Base-by-base conservation (phyloP, 202 grass and related monocot genomes). In the Setaria italica region DNA sequence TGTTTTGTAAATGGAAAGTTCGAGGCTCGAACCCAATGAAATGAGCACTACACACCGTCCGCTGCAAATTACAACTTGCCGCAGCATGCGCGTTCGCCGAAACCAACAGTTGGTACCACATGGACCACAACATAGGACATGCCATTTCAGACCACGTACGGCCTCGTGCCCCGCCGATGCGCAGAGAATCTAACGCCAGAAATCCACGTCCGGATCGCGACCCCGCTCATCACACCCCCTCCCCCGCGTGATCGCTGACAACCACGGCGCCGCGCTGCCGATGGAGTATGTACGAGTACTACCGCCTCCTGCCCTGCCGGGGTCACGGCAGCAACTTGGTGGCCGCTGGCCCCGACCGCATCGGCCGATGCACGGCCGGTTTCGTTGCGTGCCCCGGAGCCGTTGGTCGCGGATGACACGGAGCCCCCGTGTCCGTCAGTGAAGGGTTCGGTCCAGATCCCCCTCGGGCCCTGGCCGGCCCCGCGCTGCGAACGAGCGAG, bases 391-490 rank as follows among this genome's bases (percentile, higher is more conserved):
- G 45, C 17, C 5, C 19, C 30, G 12, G 20, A n/a, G 39, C 85
- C 48, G 79, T 74, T 34, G 60, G 74, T 35, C 72, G 79, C 14
- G 30, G 84, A 58, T 10, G 68, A 87, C 80, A 69, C 78, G 85
- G 85, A 55, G 51, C 25, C 43, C 75, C 62, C 53, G 62, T 60
- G 62, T 69, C 80, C 85, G 80, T 76, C 75, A 11, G 84, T 34
- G 33, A 19, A 10, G n/a, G 34, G 53, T 68, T 76, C 2, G 82
- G 82, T 13, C 81, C 47, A 17, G 56, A 47, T n/a, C 72, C 72
- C 60, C 7, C 9, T 9, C 6, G 2, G 35, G 55, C 37, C 2
- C 0, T 6, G 67, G 20, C 6, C 3, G 45, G 46, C 7, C 25
- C 46, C 13, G 46, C 62, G 62, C 69, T 3, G 43, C 13, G 46